A percentile compares a stretch with the other conserved stretches of the same genome.
phyloP scores from a whole-genome alignment of 2,329 filamentous ascomycete species.

The Ophiostoma perfectum region DNA sequence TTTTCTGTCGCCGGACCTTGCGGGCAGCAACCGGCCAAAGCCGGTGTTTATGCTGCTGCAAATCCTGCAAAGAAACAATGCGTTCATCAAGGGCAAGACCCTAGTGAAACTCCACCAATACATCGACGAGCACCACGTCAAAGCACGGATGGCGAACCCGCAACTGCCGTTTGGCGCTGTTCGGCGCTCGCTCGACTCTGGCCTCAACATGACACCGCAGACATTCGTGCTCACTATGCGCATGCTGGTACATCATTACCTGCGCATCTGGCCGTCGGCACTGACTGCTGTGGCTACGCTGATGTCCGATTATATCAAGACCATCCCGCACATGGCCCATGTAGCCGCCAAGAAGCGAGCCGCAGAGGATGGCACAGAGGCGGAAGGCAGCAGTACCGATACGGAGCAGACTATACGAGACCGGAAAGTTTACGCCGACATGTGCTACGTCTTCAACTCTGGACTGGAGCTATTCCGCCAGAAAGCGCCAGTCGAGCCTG shows the following conservation, averaged over 20 bases:
- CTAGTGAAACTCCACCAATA: conserved; percentile 35
- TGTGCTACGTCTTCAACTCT: conserved; percentile 39
- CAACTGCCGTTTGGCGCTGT: conserved; percentile 22
- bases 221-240: conserved; percentile 28
- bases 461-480: conserved; percentile 37
- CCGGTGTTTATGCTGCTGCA: conserved; percentile 39
- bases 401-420: neutral
- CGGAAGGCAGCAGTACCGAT: neutral
- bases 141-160: conserved; percentile 7
- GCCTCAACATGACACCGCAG: conserved; percentile 28
- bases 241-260: conserved; percentile 31
- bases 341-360: conserved; percentile 19
- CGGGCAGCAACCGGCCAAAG: conserved; percentile 30
- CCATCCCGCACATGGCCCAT: conserved; percentile 20
- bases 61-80: conserved; percentile 35
- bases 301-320: conserved; percentile 29
- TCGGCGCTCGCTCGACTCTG: conserved; percentile 26
- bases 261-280: conserved; percentile 32
- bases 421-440: conserved; percentile 29
- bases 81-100: conserved; percentile 32
- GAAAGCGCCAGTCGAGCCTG: conserved; percentile 32
- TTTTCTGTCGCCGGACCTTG: conserved; percentile 31
- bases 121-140: conserved; percentile 26
- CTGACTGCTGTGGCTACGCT: conserved; percentile 31
- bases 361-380: neutral